phyloP scores from a whole-genome alignment of 306 rosid genomes.

The Gynostemma pentaphyllum region DNA sequence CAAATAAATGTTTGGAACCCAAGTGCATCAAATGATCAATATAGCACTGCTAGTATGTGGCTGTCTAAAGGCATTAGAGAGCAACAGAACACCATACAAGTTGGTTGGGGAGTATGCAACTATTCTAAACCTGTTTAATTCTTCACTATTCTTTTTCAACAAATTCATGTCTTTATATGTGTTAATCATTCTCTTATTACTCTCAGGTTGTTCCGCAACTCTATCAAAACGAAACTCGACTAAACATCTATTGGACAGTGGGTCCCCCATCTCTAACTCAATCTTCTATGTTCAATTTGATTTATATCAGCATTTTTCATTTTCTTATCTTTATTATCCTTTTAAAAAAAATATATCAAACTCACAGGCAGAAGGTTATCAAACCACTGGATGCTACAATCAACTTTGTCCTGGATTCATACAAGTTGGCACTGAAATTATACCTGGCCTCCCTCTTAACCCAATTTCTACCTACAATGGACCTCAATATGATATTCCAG shows the following conservation, averaged over 20 bases:
- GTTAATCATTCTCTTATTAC: background rate
- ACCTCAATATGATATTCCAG: background rate
- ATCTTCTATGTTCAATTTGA: background rate
- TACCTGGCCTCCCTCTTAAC: constrained; percentile 7
- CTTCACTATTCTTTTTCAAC: background rate
- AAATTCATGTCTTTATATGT: background rate
- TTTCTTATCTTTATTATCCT: background rate
- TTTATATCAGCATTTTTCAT: background rate
- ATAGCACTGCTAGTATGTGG: background rate
- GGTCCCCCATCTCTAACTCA: background rate
- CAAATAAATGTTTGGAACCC: constrained; percentile 8
- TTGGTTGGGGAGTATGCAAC: constrained; percentile 4
- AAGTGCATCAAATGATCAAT: background rate
- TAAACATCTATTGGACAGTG: constrained; percentile 19
- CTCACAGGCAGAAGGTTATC: constrained; percentile 17
- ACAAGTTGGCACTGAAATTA: constrained; percentile 11
- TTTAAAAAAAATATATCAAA: background rate
- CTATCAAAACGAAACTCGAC: background rate
- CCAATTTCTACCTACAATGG: constrained; percentile 16
- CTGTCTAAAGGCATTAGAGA: background rate
- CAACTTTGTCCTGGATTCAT: constrained; percentile 20
- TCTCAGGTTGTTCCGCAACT: constrained; percentile 7
- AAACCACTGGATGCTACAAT: constrained; percentile 19
- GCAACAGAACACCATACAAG: background rate
- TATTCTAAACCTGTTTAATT: background rate